A percentile compares a stretch with the other conserved stretches of the same genome.
Evolutionary conservation across 768 basidiomycete genomes (phyloP).

Genomic region (Amanita rubescens): DNA sequence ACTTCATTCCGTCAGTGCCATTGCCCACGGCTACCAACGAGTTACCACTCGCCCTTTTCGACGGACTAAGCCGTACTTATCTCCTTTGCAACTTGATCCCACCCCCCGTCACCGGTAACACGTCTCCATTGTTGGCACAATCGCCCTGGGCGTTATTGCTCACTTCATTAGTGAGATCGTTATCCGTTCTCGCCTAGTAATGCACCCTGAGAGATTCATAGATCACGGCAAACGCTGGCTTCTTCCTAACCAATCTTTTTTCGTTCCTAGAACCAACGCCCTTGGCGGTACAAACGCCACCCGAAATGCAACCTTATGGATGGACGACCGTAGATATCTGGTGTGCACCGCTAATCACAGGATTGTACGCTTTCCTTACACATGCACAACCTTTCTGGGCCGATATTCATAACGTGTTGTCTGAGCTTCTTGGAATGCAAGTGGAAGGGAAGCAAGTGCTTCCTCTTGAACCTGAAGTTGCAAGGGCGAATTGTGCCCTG

Average conservation of each 20-base stretch:
- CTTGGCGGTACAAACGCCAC: slow-evolving; percentile 63
- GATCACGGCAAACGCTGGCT: slow-evolving; percentile 73
- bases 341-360: slow-evolving; percentile 75
- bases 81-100: slow-evolving; percentile 76
- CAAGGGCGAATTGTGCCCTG: slow-evolving; percentile 65
- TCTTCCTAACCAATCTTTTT: slow-evolving; percentile 70
- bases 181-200: not conserved
- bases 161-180: slow-evolving; percentile 54
- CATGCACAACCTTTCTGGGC: slow-evolving; percentile 85
- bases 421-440: slow-evolving; percentile 36
- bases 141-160: slow-evolving; percentile 77
- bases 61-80: slow-evolving; percentile 73
- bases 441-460: slow-evolving; percentile 28
- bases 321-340: slow-evolving; percentile 85
- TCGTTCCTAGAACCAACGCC: slow-evolving; percentile 70
- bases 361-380: slow-evolving; percentile 73
- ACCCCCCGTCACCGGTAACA: slow-evolving; percentile 50
- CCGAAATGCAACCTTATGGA: slow-evolving; percentile 74
- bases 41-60: slow-evolving; percentile 64
- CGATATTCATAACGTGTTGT: slow-evolving; percentile 43
- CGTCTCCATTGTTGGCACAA: slow-evolving; percentile 39
- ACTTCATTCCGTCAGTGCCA: slow-evolving; percentile 51
- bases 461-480: slow-evolving; percentile 53
- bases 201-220: slow-evolving; percentile 18
- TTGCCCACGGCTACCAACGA: slow-evolving; percentile 48